Evolutionary conservation across 495 filamentous ascomycete species (phyloP).

Genomic region (Talaromyces nanjingensis): DNA sequence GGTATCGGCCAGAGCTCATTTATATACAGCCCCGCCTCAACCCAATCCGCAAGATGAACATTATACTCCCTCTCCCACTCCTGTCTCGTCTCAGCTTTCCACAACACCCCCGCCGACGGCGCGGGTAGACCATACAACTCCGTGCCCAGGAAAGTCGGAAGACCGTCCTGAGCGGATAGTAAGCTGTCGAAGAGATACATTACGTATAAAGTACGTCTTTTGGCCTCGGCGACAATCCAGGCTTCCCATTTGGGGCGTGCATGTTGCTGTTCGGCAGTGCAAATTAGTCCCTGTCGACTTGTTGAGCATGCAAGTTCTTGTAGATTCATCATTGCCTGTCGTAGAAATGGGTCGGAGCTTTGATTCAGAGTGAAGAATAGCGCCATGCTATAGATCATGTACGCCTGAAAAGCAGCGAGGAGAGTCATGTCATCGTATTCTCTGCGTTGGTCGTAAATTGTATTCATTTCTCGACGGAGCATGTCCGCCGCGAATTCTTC

Average conservation of each 20-base stretch:
- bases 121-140: constrained; percentile 35
- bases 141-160: constrained; percentile 38
- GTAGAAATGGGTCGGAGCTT: constrained; percentile 19
- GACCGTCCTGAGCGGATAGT: constrained; percentile 29
- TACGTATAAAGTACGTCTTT: constrained; percentile 36
- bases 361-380: constrained; percentile 31
- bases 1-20: constrained; percentile 39
- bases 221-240: constrained; percentile 41
- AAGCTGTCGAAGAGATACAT: constrained; percentile 46
- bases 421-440: constrained; percentile 28
- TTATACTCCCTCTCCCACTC: constrained; percentile 38
- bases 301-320: constrained; percentile 36
- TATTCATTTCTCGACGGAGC: constrained; percentile 34
- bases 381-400: constrained; percentile 38
- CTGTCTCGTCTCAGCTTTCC: constrained; percentile 24
- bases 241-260: constrained; percentile 39
- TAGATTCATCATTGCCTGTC: constrained; percentile 36
- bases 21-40: constrained; percentile 27
- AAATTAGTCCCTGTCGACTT: constrained; percentile 31
- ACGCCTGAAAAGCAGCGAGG: constrained; percentile 41
- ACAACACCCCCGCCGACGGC: constrained; percentile 26
- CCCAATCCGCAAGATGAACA: constrained; percentile 33
- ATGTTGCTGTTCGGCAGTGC: constrained; percentile 28
- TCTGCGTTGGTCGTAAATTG: constrained; percentile 21
- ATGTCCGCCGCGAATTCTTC: constrained; percentile 23